Evolutionary conservation across 2,329 filamentous ascomycete species (phyloP).

Genomic region (Ascochyta fabae): DNA sequence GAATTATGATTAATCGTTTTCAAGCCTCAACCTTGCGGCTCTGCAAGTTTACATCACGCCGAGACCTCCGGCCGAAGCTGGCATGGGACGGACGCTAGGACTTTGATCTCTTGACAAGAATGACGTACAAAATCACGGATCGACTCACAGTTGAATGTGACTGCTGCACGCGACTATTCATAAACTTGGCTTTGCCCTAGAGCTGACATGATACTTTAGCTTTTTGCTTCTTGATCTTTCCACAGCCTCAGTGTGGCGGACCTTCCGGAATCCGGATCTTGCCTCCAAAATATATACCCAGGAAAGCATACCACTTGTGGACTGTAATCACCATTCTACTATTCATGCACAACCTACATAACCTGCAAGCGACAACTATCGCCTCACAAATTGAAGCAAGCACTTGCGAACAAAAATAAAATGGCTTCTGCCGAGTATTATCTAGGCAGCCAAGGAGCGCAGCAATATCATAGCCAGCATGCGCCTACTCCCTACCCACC

Average conservation of each 20-base stretch:
- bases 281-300: conserved; percentile 3
- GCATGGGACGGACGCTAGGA: conserved; percentile 25
- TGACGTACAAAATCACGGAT: conserved; percentile 35
- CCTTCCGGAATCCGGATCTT: conserved; percentile 1
- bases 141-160: conserved; percentile 25
- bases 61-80: conserved; percentile 34
- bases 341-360: conserved; percentile 6
- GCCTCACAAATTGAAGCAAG: background rate
- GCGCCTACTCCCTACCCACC: conserved; percentile 22
- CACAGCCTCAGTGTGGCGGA: background rate
- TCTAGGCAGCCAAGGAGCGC: conserved; percentile 30
- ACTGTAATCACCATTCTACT: background rate
- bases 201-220: conserved; percentile 6
- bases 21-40: conserved; percentile 14
- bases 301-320: conserved; percentile 1
- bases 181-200: conserved; percentile 24
- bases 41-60: conserved; percentile 29
- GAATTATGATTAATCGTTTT: conserved; percentile 6
- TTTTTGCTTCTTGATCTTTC: conserved; percentile 14
- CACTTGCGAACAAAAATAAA: background rate
- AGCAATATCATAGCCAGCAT: conserved; percentile 29
- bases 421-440: conserved; percentile 48
- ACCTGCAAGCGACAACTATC: background rate
- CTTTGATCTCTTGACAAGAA: conserved; percentile 24
- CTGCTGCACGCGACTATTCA: conserved; percentile 34